phyloP scores from a whole-genome alignment of 2,329 filamentous ascomycete species.

The Nannizziopsis barbatae region DNA sequence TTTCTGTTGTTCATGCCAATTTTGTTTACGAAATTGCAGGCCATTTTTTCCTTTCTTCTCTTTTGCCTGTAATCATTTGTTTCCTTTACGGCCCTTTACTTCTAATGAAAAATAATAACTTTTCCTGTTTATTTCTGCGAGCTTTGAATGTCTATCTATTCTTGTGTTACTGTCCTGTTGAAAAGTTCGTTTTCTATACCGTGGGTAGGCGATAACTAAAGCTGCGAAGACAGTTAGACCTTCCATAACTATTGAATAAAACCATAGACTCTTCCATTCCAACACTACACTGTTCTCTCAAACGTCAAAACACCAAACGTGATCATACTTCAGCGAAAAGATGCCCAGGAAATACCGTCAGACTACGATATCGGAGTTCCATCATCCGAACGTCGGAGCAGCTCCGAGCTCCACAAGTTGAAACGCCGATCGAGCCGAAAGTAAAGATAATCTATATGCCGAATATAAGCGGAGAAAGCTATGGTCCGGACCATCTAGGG shows the following conservation, averaged over 20 bases:
- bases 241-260: too few species aligned
- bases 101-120: constrained; percentile 4
- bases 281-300: too few species aligned
- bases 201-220: too few species aligned
- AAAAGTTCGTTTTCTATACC: constrained; percentile 7
- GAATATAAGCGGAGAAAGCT: constrained; percentile 4
- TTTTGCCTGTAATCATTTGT: neutral
- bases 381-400: neutral
- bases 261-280: too few species aligned
- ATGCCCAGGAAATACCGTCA: too few species aligned
- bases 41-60: neutral
- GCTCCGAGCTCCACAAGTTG: neutral
- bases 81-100: constrained; percentile 3
- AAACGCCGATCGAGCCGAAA: constrained; percentile 3
- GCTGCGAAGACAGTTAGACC: too few species aligned
- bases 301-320: too few species aligned
- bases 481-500: neutral
- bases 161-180: neutral
- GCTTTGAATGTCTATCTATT: neutral
- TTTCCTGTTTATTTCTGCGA: neutral
- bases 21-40: neutral
- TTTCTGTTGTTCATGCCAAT: neutral
- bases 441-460: neutral
- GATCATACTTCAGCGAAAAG: too few species aligned
- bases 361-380: constrained; percentile 1